Evolutionary conservation across 169 alveolate species (phyloP), one percentile per base, ranked within the genome.

Genomic region (Cryptosporidium ubiquitum): DNA sequence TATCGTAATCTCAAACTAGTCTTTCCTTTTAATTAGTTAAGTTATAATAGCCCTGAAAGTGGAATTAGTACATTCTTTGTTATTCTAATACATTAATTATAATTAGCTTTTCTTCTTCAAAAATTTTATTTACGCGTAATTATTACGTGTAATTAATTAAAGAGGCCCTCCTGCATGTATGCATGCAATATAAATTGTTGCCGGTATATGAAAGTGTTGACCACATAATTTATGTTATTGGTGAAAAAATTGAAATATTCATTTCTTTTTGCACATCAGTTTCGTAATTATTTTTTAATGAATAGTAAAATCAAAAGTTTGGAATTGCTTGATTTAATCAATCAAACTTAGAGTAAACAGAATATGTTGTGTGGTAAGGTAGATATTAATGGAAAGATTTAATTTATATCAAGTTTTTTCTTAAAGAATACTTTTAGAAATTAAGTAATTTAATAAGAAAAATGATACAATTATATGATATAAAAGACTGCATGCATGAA

Each of bases 1-100:
- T 23, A 58, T 79, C 26, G 89, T 64, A 14, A 49, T 79, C 23
- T 37, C 75, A 37, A 79, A 79, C 40, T 79, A 61, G 66, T 26
- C 29, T 26, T 7, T 55, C 16, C 29, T 55, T 23, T 55, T 55
- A 55, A n/a, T 26, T 55, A 55, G 29, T n/a, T 55, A 14, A 10
- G 37, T 55, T 55, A 6, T 55, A 55, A 7, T 55, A 55, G 66
- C 39, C 16, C 20, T 20, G 6, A 31, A n/a, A 55, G 66, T 7
- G 2, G 12, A n/a, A 55, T 55, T 5, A 55, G 37, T 20, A 23
- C n/a, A 23, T 5, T 23, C 2, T 7, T 23, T 26, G 66, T 55
- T 2, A n/a, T 16, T 55, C 37, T 1, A 23, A 26, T 2, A 7
- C 3, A 55, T 55, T 55, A n/a, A 55, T 55, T 55, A 7, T 20